These are phyloP conservation scores for Plasmodium coatneyi DNA, from an alignment of 169 alveolate species.

Conservation along the genomic window DNA sequence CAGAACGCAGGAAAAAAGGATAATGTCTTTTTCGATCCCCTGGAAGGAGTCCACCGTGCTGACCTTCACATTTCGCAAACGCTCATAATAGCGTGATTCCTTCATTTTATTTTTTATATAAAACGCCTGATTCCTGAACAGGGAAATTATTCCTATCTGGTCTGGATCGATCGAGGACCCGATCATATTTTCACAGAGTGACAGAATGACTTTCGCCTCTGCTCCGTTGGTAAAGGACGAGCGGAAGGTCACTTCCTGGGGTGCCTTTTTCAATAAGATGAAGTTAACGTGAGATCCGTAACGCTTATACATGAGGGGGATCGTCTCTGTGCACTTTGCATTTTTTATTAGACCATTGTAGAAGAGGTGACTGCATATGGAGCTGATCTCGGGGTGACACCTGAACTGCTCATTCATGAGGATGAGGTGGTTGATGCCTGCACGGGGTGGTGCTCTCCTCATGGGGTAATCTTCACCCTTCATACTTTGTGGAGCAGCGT, in stretches of 20 bases:
- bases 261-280: constrained; percentile 8
- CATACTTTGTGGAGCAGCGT: background rate
- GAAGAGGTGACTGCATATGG: constrained; percentile 65
- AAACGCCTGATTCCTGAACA: constrained; percentile 10
- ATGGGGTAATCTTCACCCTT: background rate
- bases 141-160: constrained; percentile 25
- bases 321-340: constrained; percentile 25
- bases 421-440: constrained; percentile 10
- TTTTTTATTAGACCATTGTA: constrained; percentile 31
- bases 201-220: constrained; percentile 51
- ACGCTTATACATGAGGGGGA: constrained; percentile 3
- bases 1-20: constrained; percentile 48
- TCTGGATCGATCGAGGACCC: constrained; percentile 25
- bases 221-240: constrained; percentile 10
- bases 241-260: background rate
- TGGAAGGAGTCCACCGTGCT: constrained; percentile 76
- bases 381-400: constrained; percentile 69
- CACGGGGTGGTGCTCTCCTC: background rate
- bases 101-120: constrained; percentile 23
- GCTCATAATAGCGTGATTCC: background rate
- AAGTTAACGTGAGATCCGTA: constrained; percentile 29
- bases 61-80: constrained; percentile 23
- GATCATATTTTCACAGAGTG: constrained; percentile 66
- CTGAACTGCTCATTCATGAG: constrained; percentile 64
- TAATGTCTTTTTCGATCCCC: constrained; percentile 65